These are phyloP conservation scores for Irpex sp. DNA, from an alignment of 1,284 basidiomycete species.

Conservation along the genomic window DNA sequence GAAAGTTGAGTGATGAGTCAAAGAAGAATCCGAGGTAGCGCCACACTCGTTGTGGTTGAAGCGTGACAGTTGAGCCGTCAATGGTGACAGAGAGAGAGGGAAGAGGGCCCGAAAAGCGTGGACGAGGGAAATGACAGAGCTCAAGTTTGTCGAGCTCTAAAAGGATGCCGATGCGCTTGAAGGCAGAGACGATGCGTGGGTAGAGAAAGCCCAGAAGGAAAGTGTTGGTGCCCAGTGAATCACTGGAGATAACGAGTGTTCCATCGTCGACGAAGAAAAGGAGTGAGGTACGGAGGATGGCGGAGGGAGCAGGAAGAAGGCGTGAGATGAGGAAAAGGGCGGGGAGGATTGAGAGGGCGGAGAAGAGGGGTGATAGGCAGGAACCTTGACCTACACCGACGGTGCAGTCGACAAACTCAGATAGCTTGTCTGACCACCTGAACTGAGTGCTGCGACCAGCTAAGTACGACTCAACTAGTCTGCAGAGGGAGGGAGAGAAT, in stretches of 20 bases:
- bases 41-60: neutral
- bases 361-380: conserved; percentile 12
- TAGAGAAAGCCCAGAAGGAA: neutral
- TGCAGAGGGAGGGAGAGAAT: too few relatives aligned
- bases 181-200: neutral
- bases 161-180: conserved; percentile 5
- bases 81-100: neutral
- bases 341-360: conserved; percentile 11
- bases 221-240: neutral
- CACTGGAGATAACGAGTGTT: neutral
- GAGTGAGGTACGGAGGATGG: neutral
- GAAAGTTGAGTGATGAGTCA: conserved; percentile 24
- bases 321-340: neutral
- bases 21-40: conserved; percentile 15
- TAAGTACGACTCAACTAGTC: too few relatives aligned
- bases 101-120: neutral
- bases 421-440: neutral
- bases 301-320: neutral
- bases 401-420: conserved; percentile 2
- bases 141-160: conserved; percentile 14
- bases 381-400: conserved; percentile 16
- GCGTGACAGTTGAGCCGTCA: neutral
- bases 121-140: conserved; percentile 10
- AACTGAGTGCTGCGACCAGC: too few relatives aligned
- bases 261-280: conserved; percentile 18